These are phyloP conservation scores for Ceriops zippeliana DNA, from an alignment of 345 rosid species.

Conservation along the genomic window DNA sequence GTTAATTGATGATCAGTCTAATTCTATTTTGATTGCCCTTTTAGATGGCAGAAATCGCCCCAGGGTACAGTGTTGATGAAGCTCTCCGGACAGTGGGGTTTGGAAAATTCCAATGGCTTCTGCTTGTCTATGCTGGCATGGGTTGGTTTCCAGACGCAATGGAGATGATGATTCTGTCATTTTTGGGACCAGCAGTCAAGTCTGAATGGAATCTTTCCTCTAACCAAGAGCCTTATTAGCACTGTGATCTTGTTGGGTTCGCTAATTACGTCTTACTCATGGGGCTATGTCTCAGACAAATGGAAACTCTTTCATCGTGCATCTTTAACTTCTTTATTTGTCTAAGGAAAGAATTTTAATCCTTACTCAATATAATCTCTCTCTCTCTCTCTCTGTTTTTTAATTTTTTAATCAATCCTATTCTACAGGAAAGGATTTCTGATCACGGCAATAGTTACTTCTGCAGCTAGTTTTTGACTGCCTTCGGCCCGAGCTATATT, in stretches of 20 bases:
- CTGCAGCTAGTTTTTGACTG: conserved; percentile 70
- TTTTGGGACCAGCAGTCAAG: conserved; percentile 11
- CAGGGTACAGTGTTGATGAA: conserved; percentile 7
- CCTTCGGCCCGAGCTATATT: conserved; percentile 59
- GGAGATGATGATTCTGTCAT: conserved; percentile 17
- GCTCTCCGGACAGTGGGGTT: conserved; percentile 7
- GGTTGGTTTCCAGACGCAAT: conserved; percentile 15
- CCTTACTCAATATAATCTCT: no score
- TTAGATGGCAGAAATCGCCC: background rate
- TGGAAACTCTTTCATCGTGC: no score
- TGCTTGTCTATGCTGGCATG: background rate
- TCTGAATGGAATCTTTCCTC: conserved; percentile 7
- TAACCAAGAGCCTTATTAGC: conserved; percentile 4
- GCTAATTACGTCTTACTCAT: background rate
- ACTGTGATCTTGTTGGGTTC: conserved; percentile 4
- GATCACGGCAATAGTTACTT: conserved; percentile 63
- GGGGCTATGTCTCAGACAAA: conserved; percentile 8
- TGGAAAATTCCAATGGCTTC: conserved; percentile 3
- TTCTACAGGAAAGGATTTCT: conserved; percentile 70
- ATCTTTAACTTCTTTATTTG: no score
- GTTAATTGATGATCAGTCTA: no score
- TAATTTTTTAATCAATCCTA: background rate
- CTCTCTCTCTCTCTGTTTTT: background rate
- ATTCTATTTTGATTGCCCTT: background rate
- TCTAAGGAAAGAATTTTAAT: no score